Percentiles rank a stretch among this genome's conserved stretches.
Evolutionary conservation across 2,329 filamentous ascomycete genomes (phyloP).

Genomic region (Rutstroemia sp.): DNA sequence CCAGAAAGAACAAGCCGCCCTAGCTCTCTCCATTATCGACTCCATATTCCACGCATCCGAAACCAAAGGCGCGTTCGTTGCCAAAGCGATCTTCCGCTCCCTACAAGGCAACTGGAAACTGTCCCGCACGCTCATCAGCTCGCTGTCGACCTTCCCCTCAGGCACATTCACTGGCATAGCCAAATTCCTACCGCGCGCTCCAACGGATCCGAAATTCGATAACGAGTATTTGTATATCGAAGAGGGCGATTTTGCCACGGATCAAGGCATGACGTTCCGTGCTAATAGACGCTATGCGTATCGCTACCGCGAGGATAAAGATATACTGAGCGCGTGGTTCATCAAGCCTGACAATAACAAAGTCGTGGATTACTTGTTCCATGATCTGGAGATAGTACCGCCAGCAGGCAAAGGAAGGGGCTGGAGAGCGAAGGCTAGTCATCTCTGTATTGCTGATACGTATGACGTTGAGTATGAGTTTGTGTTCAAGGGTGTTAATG

Average conservation of each 20-base stretch:
- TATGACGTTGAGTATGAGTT: conserved; percentile 68
- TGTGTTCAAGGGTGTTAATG: conserved; percentile 47
- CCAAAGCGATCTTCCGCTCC: conserved; percentile 61
- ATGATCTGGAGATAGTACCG: conserved; percentile 56
- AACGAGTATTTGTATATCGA: conserved; percentile 61
- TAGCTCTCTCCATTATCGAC: conserved; percentile 32
- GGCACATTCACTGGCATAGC: conserved; percentile 60
- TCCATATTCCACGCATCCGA: conserved; percentile 16
- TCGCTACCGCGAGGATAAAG: conserved; percentile 54
- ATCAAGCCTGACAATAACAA: conserved; percentile 49
- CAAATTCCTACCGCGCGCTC: conserved; percentile 53
- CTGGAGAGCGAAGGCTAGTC: conserved; percentile 51
- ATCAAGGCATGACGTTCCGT: conserved; percentile 25
- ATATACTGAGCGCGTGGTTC: conserved; percentile 67
- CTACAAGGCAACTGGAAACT: conserved; percentile 65
- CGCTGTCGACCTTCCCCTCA: conserved; percentile 50
- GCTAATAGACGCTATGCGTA: conserved; percentile 64
- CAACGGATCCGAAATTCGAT: conserved; percentile 40
- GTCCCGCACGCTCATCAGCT: conserved; percentile 47
- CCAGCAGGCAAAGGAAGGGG: conserved; percentile 10
- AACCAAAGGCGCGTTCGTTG: conserved; percentile 42
- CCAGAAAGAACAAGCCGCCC: conserved; percentile 33
- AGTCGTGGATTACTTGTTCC: conserved; percentile 66
- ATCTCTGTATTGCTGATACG: conserved; percentile 64
- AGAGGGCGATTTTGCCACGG: conserved; percentile 56